phyloP scores from a whole-genome alignment of 352 stramenopile species.

The Globisporangium polare region DNA sequence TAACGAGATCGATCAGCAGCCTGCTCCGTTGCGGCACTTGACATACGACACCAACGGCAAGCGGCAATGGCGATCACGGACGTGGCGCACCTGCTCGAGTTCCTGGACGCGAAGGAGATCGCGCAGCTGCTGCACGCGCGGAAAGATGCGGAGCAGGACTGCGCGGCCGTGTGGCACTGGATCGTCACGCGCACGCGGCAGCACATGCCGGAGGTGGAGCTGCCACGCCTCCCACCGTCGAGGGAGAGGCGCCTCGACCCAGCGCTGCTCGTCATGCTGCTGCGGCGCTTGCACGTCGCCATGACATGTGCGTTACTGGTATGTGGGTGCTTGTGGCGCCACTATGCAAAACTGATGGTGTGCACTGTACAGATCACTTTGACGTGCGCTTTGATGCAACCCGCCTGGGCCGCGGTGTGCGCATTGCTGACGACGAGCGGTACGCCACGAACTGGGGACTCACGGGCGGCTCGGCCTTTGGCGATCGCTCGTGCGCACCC shows the following conservation, averaged over 20 bases:
- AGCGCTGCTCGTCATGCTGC: slow-evolving; percentile 33
- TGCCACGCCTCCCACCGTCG: slow-evolving; percentile 23
- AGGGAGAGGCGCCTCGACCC: slow-evolving; percentile 24
- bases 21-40: no score
- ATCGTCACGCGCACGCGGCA: slow-evolving; percentile 26
- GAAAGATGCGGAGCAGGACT: slow-evolving; percentile 22
- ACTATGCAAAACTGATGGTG: not conserved
- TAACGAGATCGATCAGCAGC: no score
- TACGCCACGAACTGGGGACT: slow-evolving; percentile 41
- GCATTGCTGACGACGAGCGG: slow-evolving; percentile 31
- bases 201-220: slow-evolving; percentile 20
- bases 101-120: slow-evolving; percentile 35
- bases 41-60: not conserved
- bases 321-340: not conserved
- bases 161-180: slow-evolving; percentile 39
- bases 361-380: slow-evolving; percentile 30
- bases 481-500: slow-evolving; percentile 33
- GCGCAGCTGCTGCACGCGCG: slow-evolving; percentile 30
- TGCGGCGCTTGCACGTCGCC: slow-evolving; percentile 46
- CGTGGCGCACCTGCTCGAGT: slow-evolving; percentile 44
- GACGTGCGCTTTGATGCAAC: slow-evolving; percentile 41
- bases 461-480: slow-evolving; percentile 44
- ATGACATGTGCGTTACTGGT: slow-evolving; percentile 37
- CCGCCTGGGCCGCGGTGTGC: slow-evolving; percentile 41
- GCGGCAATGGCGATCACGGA: slow-evolving; percentile 25